Evolutionary conservation across 1,284 basidiomycete genomes (phyloP), one percentile per base, ranked within the genome.

Genomic region (Schizophyllum commune): DNA sequence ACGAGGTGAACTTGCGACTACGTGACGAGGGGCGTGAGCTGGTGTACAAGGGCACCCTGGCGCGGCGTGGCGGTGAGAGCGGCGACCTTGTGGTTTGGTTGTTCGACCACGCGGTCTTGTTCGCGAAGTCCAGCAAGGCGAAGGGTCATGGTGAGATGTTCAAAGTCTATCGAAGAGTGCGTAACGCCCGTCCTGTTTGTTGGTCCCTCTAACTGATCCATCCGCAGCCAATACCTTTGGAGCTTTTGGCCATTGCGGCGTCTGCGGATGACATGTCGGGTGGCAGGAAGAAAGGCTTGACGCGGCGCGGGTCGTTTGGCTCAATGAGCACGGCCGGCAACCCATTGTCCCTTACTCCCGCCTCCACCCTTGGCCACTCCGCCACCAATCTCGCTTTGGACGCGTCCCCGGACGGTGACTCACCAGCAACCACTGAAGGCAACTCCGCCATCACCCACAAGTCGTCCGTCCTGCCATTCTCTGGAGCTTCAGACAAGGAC

Each of bases 101-200:
- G 66, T 98, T 99, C 70, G 97, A 99, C 72, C 96, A 99, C 75
- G 96, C 96, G 0, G 77, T 99, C 59, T 78, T 99, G 55, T 93
- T 99, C 83, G 95, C 93, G 66, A 99, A 99, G 78, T 84, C 70
- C 47, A 72, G 75, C 59, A 88, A 92, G 68, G 96, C 88, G 79
- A 91, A 90, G 74, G 96, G 96, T 74, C 88, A 89, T 61, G 53
- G 53, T 21, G 96, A 98, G 67, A 91, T 96, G 69, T 91, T 88
- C 75, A 94, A 94, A 72, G 96, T 98, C 21, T 97, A 97, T 72
- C 89, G 95, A 66, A 85, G 91, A 68, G 94, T 96, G 70, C 71
- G 89, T 79, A 1, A 52, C 55, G 52, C 17, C 9, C 13, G 39
- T 47, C 27, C 32, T n/a, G 52, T 33, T 21, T 61, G 27, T 33